Evolutionary conservation across 2,329 filamentous ascomycete species (phyloP), one percentile per base, ranked within the genome.

Genomic region (Cryphonectria naterciae): DNA sequence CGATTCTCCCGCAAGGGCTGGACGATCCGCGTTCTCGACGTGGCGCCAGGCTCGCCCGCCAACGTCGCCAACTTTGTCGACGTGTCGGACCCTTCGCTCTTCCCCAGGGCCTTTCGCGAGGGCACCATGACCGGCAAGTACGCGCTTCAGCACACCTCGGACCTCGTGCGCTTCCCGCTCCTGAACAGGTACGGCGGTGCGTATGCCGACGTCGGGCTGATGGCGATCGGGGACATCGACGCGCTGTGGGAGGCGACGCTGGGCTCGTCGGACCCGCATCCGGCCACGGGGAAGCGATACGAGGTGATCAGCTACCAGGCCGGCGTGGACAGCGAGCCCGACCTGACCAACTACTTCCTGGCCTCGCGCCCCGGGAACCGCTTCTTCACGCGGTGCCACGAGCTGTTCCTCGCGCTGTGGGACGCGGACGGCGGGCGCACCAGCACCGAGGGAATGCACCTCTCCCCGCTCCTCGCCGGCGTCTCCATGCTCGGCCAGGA

Each of bases 171-270:
- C 0, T 88, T 81, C 74, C 87, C 88, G 2, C 79, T 89, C 17
- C 77, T 90, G n/a, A 80, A 88, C 15, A 82, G 79, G 68, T 87
- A 89, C 73, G 87, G 88, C 63, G 88, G 87, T 39, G 82, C 89
- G 0, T 90, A 89, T 74, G 83, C 86, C 0, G 87, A 89, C 73
- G 87, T 87, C 0, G 87, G 87, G 0, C 76, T 88, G 73, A 81
- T 89, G 72, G 85, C 86, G 70, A 88, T 89, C 71, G 87, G 87
- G 8, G 86, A 89, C 77, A 73, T 89, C 2, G 83, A 89, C 75
- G 75, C 79, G 4, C 76, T 89, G 13, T 90, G 87, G 87, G 79
- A 79, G 64, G 74, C 81, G 65, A 87, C 84, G 0, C 77, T 89
- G 10, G 83, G 77, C 4, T 79, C 87, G 70, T 79, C 83, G 0